These are phyloP conservation scores for Yarrowia deformans DNA, from an alignment of 805 yeast genomes.

Conservation along the genomic window DNA sequence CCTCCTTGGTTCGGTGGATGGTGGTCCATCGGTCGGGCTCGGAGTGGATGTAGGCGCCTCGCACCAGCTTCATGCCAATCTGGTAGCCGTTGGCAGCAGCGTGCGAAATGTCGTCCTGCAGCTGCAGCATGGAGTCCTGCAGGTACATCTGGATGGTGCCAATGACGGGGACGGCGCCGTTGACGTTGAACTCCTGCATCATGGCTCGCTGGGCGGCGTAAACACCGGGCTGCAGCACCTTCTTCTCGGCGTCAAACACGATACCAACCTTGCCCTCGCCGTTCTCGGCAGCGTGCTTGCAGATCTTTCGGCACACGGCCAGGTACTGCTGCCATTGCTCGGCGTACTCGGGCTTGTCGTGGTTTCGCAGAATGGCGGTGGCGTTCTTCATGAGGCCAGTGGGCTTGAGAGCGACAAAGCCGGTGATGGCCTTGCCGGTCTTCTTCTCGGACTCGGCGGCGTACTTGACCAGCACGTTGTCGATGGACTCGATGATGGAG, in stretches of 20 bases:
- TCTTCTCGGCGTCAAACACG: conserved; percentile 85
- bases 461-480: conserved; percentile 67
- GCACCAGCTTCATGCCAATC: conserved; percentile 85
- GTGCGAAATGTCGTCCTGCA: conserved; percentile 66
- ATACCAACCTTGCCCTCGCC: conserved; percentile 65
- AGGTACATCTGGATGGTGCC: conserved; percentile 96
- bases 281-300: conserved; percentile 58
- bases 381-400: conserved; percentile 86
- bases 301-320: conserved; percentile 68
- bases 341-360: conserved; percentile 59
- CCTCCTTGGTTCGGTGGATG: conserved; percentile 76
- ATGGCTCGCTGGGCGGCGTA: conserved; percentile 86
- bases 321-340: conserved; percentile 65
- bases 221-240: conserved; percentile 87
- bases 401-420: conserved; percentile 92
- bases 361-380: conserved; percentile 71
- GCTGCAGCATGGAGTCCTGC: conserved; percentile 68
- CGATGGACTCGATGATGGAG: conserved; percentile 63
- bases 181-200: conserved; percentile 73
- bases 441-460: conserved; percentile 53
- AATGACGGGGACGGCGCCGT: conserved; percentile 70
- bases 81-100: conserved; percentile 70
- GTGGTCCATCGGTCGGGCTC: conserved; percentile 73
- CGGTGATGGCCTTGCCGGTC: conserved; percentile 60
- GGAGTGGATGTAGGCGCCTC: conserved; percentile 95